Conservation (phyloP, 768 basidiomycete genomes). For the Tricholoma hemisulphureum region DNA sequence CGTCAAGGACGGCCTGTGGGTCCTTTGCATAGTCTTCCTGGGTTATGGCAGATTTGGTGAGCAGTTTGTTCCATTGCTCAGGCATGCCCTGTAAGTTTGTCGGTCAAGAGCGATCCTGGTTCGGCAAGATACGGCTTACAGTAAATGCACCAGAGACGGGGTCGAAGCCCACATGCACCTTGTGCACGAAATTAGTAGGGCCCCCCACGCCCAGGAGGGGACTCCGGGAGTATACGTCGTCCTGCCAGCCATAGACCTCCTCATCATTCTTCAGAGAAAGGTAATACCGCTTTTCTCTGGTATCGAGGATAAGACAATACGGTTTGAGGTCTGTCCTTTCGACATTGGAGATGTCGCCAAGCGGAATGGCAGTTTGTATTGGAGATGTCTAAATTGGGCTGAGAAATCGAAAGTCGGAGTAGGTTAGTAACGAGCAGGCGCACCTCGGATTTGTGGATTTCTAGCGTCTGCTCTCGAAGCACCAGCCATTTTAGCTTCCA, state of each 20-base stretch:
- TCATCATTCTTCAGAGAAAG: conserved; percentile 89
- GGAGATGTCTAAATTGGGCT: conserved; percentile 42
- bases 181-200: conserved; percentile 98
- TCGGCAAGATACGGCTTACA: conserved; percentile 42
- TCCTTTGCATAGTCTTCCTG: conserved; percentile 97
- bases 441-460: conserved; percentile 92
- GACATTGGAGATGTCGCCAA: conserved; percentile 81
- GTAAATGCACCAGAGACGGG: conserved; percentile 93
- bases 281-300: conserved; percentile 78
- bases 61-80: conserved; percentile 95
- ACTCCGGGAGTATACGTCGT: conserved; percentile 90
- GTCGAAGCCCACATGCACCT: conserved; percentile 98
- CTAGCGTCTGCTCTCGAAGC: conserved; percentile 73
- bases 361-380: conserved; percentile 57
- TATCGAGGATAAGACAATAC: conserved; percentile 87
- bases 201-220: conserved; percentile 92
- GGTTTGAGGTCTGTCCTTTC: conserved; percentile 94
- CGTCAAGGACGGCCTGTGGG: conserved; percentile 95
- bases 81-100: conserved; percentile 72
- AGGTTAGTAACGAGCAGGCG: conserved; percentile 24
- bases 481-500: conserved; percentile 92
- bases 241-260: conserved; percentile 98
- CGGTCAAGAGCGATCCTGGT: background rate
- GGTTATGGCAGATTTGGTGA: conserved; percentile 96
- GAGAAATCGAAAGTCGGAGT: conserved; percentile 5